These are phyloP conservation scores for Termitomyces sp. DNA, from an alignment of 768 basidiomycete species.

Conservation along the genomic window DNA sequence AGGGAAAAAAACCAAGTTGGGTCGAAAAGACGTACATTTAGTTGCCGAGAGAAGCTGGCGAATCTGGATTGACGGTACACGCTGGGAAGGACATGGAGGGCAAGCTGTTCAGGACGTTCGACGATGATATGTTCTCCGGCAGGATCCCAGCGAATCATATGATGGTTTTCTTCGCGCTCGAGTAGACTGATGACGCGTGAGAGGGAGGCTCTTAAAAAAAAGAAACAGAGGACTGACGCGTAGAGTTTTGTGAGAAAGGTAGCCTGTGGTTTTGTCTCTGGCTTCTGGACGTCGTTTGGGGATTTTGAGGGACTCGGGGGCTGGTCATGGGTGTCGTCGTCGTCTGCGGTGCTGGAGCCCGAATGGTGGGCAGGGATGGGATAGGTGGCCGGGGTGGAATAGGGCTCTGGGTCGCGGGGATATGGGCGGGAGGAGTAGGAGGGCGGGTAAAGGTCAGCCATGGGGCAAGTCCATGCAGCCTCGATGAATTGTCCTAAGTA, in stretches of 20 bases:
- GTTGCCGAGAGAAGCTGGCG: constrained; percentile 95
- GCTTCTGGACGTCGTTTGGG: constrained; percentile 41
- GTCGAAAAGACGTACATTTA: constrained; percentile 68
- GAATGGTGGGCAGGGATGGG: constrained; percentile 38
- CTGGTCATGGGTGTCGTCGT: constrained; percentile 49
- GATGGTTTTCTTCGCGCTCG: constrained; percentile 89
- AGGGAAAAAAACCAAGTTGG: constrained; percentile 16
- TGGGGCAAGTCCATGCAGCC: constrained; percentile 28
- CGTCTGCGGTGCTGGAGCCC: constrained; percentile 30
- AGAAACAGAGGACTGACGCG: constrained; percentile 54
- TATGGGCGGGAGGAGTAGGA: constrained; percentile 32
- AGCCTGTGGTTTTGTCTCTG: constrained; percentile 80
- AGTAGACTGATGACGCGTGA: constrained; percentile 55
- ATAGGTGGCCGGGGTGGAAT: constrained; percentile 23
- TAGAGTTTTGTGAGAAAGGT: constrained; percentile 98
- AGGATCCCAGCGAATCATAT: constrained; percentile 96
- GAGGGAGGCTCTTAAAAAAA: constrained; percentile 1
- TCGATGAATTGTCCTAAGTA: constrained; percentile 24
- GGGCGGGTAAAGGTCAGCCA: constrained; percentile 59
- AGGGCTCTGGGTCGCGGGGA: constrained; percentile 30
- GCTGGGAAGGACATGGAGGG: constrained; percentile 88
- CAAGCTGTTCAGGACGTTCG: constrained; percentile 89
- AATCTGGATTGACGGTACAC: constrained; percentile 97
- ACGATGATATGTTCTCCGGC: constrained; percentile 95
- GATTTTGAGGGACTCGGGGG: constrained; percentile 44